A percentile compares a stretch with the other conserved stretches of the same genome.
phyloP scores from a whole-genome alignment of 192 early-diverging fungal genomes.

The Helicostylum pulchrum region DNA sequence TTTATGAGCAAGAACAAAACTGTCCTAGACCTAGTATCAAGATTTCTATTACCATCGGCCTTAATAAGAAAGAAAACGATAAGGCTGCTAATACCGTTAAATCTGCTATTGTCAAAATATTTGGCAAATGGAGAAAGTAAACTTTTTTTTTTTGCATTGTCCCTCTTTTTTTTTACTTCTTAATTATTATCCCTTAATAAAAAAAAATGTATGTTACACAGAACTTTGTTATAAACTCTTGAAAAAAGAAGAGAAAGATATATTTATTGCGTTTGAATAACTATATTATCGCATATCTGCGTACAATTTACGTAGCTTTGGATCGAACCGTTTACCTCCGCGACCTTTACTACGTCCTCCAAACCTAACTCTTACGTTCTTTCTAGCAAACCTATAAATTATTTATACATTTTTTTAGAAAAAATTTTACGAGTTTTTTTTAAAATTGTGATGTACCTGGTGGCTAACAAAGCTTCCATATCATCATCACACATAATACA shows the following conservation, averaged over 20 bases:
- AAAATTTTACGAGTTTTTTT: too few species aligned
- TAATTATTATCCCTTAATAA: too few species aligned
- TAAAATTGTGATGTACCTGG: conserved; percentile 23
- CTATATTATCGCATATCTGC: conserved; percentile 21
- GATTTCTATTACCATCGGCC: conserved; percentile 70
- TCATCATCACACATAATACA: conserved; percentile 53
- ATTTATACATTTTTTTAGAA: not conserved
- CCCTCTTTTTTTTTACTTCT: too few species aligned
- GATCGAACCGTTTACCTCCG: conserved; percentile 17
- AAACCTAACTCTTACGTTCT: conserved; percentile 15
- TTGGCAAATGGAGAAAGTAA: conserved; percentile 39
- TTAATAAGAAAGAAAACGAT: conserved; percentile 82
- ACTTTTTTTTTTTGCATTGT: too few species aligned
- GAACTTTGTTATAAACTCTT: too few species aligned
- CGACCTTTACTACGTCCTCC: conserved; percentile 14
- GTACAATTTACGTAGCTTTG: conserved; percentile 18
- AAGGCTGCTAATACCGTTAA: conserved; percentile 76
- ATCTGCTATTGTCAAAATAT: conserved; percentile 61
- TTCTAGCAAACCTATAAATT: conserved; percentile 26
- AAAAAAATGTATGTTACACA: too few species aligned
- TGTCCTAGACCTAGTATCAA: conserved; percentile 80
- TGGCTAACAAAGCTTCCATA: conserved; percentile 41
- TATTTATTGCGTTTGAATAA: too few species aligned
- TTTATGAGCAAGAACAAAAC: conserved; percentile 73
- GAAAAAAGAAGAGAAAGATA: too few species aligned